Percentiles rank a stretch among this genome's conserved stretches.
Conservation (phyloP, 805 yeast species). For the Diddensiella santjacobensis region DNA sequence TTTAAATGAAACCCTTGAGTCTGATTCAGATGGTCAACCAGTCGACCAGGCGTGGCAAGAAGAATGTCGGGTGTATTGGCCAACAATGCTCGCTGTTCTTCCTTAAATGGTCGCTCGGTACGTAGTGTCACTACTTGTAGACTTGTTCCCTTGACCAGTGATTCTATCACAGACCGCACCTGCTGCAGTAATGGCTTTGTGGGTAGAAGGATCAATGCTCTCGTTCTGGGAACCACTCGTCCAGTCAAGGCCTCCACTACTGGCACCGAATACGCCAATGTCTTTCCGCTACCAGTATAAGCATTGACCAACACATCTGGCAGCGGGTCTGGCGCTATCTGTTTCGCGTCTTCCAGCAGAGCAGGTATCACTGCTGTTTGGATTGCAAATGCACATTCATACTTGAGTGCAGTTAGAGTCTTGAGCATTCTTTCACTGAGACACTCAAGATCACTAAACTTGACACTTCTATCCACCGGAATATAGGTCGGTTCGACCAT, state of each 20-base stretch:
- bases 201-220: slow-evolving; percentile 82
- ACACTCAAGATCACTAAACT: slow-evolving; percentile 49
- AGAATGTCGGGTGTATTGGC: slow-evolving; percentile 34
- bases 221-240: slow-evolving; percentile 64
- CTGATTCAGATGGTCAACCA: slow-evolving; percentile 53
- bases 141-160: slow-evolving; percentile 62
- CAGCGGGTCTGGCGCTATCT: slow-evolving; percentile 34
- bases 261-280: slow-evolving; percentile 84
- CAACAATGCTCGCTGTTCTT: slow-evolving; percentile 54
- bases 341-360: slow-evolving; percentile 41
- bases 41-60: slow-evolving; percentile 76
- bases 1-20: slow-evolving; percentile 38
- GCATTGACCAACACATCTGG: slow-evolving; percentile 82
- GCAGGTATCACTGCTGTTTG: slow-evolving; percentile 65
- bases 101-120: slow-evolving; percentile 53
- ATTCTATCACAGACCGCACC: slow-evolving; percentile 62
- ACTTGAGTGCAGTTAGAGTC: slow-evolving; percentile 48
- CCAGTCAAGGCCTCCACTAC: slow-evolving; percentile 62
- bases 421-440: slow-evolving; percentile 35
- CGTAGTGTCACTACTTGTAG: slow-evolving; percentile 57
- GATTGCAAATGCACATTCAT: slow-evolving; percentile 65
- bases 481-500: slow-evolving; percentile 59
- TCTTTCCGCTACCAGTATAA: slow-evolving; percentile 94
- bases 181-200: slow-evolving; percentile 84
- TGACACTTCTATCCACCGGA: slow-evolving; percentile 42